These are phyloP conservation scores for Annulohypoxylon truncatum DNA, from an alignment of 2,329 filamentous ascomycete genomes.

Conservation along the genomic window DNA sequence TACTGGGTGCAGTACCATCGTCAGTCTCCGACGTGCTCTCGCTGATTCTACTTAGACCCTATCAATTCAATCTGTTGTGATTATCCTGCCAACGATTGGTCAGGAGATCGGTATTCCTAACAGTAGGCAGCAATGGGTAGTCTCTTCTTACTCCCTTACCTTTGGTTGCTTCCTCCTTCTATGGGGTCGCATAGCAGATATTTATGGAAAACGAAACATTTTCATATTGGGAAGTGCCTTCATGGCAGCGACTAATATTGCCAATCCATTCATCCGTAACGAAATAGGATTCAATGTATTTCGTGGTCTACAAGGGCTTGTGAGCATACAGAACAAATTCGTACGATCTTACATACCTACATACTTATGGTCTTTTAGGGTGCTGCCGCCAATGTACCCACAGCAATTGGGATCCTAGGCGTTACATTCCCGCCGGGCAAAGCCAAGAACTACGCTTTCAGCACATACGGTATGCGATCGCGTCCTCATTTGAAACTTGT, in stretches of 20 bases:
- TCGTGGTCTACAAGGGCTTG: conserved; percentile 73
- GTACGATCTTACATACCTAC: background rate
- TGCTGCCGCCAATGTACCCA: conserved; percentile 76
- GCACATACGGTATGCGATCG: conserved; percentile 62
- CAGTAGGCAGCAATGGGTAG: conserved; percentile 71
- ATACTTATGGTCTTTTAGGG: conserved; percentile 54
- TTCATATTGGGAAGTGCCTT: conserved; percentile 74
- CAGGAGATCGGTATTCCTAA: conserved; percentile 66
- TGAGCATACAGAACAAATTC: conserved; percentile 41
- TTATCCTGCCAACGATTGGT: conserved; percentile 72
- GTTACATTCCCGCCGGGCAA: conserved; percentile 74
- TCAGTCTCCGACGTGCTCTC: background rate
- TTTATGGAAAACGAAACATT: conserved; percentile 73
- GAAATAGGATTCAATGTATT: conserved; percentile 77
- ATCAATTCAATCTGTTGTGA: conserved; percentile 69
- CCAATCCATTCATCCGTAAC: conserved; percentile 72
- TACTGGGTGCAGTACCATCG: background rate
- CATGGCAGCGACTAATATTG: conserved; percentile 68
- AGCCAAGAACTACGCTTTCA: conserved; percentile 78
- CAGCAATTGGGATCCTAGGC: conserved; percentile 76
- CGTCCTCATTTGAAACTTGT: background rate
- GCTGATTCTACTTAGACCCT: conserved; percentile 59
- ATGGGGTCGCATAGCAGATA: conserved; percentile 75
- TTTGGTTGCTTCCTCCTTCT: conserved; percentile 76
- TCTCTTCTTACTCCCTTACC: conserved; percentile 73